These are phyloP conservation scores for Porpolomopsis calyptriformis DNA, from an alignment of 768 basidiomycete species.

Conservation along the genomic window DNA sequence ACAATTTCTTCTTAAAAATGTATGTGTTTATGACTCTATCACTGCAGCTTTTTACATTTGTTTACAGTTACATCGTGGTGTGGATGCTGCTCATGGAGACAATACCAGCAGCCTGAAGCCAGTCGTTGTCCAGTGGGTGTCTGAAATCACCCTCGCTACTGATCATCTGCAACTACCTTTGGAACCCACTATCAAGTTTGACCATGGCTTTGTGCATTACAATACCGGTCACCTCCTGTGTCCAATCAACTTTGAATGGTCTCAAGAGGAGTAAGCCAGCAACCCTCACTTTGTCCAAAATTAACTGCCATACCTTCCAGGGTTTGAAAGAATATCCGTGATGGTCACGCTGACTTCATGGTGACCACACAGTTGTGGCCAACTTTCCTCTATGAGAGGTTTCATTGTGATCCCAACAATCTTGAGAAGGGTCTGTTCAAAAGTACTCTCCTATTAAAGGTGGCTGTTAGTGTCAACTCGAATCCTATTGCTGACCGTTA, in stretches of 20 bases:
- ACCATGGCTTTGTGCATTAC: not conserved
- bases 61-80: not conserved
- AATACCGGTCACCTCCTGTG: not conserved
- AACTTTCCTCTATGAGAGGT: slow-evolving; percentile 12
- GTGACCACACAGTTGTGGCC: slow-evolving; percentile 14
- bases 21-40: not conserved
- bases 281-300: not conserved
- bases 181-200: not conserved
- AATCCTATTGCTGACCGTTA: not conserved
- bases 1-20: not conserved
- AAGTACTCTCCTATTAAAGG: slow-evolving; percentile 12
- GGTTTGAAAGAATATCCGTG: slow-evolving; percentile 11
- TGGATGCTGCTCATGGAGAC: not conserved
- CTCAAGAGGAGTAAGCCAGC: not conserved
- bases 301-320: not conserved
- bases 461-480: slow-evolving; percentile 1
- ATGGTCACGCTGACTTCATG: slow-evolving; percentile 10
- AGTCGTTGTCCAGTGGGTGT: not conserved
- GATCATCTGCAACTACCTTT: not conserved
- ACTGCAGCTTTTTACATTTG: not conserved
- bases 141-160: not conserved
- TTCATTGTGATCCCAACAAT: slow-evolving; percentile 6
- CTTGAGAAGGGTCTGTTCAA: slow-evolving; percentile 14
- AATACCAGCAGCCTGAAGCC: not conserved
- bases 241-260: not conserved